Evolutionary conservation across 352 stramenopile species (phyloP), one percentile per base, ranked within the genome.

Genomic region (Pythium angustatum): DNA sequence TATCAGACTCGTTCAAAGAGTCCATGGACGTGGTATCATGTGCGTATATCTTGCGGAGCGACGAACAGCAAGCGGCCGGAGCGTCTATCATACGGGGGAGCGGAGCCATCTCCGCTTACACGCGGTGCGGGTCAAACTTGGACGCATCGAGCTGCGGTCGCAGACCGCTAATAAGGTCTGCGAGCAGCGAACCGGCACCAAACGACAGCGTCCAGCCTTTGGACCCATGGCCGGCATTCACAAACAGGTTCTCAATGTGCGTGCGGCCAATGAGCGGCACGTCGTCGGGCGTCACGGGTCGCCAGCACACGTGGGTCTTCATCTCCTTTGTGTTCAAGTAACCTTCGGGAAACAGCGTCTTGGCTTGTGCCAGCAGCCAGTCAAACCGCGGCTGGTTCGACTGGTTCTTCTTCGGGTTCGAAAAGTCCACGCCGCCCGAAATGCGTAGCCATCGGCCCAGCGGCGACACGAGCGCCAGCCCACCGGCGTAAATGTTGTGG

Each of bases 181-280:
- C 87, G 40, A 95, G 69, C 33, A 95, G 60, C 48, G 85, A 85
- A 8, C 69, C 87, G 15, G 85, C 78, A 40, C 87, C 87, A 66
- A 95, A 95, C 22, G 83, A 91, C 17, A 94, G 74, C 62, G 82
- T 93, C 85, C 85, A 95, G 28, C 85, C 87, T 57, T 93, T 95
- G 51, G 87, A 93, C 6, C 87, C 87, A 58, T 95, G 85, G 11
- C 87, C 87, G 45, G 83, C 79, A 73, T 95, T 95, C 48, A 95
- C 83, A 64, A 87, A 94, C 59, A 95, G 66, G 60, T 95, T 95
- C 49, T 78, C 74, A 41, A 94, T 79, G 51, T 81, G 85, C 12
- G 87, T 95, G 58, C 84, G 81, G 4, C 87, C 87, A 21, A 95
- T 87, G 26, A 94, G 68, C 40, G 87, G 85, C 34, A 95, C 85